Percentiles rank a stretch among this genome's conserved stretches.
Conservation (phyloP, 2,329 filamentous ascomycete genomes). For the Hypomyces rosellus region DNA sequence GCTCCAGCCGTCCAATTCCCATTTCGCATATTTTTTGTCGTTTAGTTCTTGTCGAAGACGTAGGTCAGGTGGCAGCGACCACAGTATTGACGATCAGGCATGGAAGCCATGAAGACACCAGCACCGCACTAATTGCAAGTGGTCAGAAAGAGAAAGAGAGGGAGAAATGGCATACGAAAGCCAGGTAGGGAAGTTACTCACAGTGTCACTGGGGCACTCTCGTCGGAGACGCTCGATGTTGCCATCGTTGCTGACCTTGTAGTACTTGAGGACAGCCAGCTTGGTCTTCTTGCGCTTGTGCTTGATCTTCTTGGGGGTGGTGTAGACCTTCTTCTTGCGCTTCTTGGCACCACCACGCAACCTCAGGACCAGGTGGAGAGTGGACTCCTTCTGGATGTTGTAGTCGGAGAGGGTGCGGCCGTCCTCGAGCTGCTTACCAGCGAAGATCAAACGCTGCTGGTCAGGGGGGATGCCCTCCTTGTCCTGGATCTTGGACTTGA, state of each 20-base stretch:
- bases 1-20: slow-evolving; percentile 25
- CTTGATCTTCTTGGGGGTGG: slow-evolving; percentile 99
- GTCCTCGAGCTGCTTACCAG: slow-evolving; percentile 99
- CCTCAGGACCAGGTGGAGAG: slow-evolving; percentile 94
- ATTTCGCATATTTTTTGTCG: slow-evolving; percentile 23
- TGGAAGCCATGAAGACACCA: slow-evolving; percentile 99
- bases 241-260: slow-evolving; percentile 99
- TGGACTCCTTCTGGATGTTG: slow-evolving; percentile 99
- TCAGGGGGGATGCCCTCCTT: slow-evolving; percentile 99
- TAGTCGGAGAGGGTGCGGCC: slow-evolving; percentile 98
- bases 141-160: no score
- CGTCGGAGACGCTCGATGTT: slow-evolving; percentile 99
- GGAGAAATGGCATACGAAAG: not conserved
- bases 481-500: slow-evolving; percentile 98
- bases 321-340: slow-evolving; percentile 99
- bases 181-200: slow-evolving; percentile 41
- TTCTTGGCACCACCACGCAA: slow-evolving; percentile 99
- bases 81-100: slow-evolving; percentile 99
- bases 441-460: slow-evolving; percentile 99
- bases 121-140: slow-evolving; percentile 71
- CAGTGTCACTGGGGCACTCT: slow-evolving; percentile 90
- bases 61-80: slow-evolving; percentile 67
- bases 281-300: slow-evolving; percentile 99
- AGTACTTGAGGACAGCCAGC: slow-evolving; percentile 99
- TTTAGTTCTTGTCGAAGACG: slow-evolving; percentile 63